Evolutionary conservation across 2,329 filamentous ascomycete species (phyloP), one percentile per base, ranked within the genome.

Genomic region (Zelopaecilomyces penicillatus): DNA sequence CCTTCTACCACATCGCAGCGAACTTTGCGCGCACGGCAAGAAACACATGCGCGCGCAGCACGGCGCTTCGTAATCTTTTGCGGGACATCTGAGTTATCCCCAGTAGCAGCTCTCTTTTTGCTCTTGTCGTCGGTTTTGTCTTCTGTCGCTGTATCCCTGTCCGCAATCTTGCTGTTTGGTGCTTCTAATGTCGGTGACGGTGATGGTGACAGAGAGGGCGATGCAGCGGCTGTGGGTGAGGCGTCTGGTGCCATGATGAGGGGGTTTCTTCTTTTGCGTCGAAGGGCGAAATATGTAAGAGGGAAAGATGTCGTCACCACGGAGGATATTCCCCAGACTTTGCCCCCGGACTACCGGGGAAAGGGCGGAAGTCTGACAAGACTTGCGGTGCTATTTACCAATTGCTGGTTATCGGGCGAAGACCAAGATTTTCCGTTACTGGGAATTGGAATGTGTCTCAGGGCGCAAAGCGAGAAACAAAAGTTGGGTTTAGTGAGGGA

Each of bases 1-100:
- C 85, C 84, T 64, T 95, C 88, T 47, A 93, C 88, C 45, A 95
- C 89, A 69, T 96, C 90, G 70, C 90, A 96, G 46, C 90, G 80
- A 36, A 96, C 90, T 64, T 96, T 96, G 60, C 90, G 82, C 46
- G 85, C 82, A 57, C 90, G 79, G 66, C 90, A 95, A 56, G 85
- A 88, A 50, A 88, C 87, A 63, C 90, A 96, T 12, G 90, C 90
- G 55, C 91, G 86, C 7, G 89, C 88, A n/a, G 90, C 89, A 59
- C 90, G 79, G 58, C 89, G 78, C 68, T 95, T 96, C 43, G 68
- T 77, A 50, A 73, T 58, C 59, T 80, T 80, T 48, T 66, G 60
- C 8, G 65, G 57, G 9, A 56, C 56, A 19, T 59, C 61, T 6
- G 55, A 54, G 30, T 59, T 58, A 45, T 50, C 54, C 11, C 50